These are phyloP conservation scores for Nasturtium officinale DNA, from an alignment of 345 rosid species.

Conservation along the genomic window DNA sequence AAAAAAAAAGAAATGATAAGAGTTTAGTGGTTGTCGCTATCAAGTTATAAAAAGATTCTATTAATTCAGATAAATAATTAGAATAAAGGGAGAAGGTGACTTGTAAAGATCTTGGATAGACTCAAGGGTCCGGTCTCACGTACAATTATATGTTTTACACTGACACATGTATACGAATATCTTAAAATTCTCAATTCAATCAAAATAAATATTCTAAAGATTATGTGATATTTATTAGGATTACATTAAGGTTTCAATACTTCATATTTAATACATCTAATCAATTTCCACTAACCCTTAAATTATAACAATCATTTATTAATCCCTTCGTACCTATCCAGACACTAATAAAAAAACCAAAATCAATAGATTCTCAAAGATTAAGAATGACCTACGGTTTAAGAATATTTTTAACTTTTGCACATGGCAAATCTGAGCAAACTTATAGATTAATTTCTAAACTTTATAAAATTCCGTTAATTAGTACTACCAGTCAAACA, in stretches of 20 bases:
- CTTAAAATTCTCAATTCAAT: slow-evolving; percentile 5
- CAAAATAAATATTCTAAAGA: slow-evolving; percentile 6
- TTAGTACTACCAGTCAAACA: background rate
- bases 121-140: background rate
- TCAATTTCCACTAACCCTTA: background rate
- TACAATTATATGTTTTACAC: slow-evolving; percentile 18
- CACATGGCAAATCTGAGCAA: slow-evolving; percentile 29
- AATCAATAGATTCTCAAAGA: background rate
- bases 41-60: slow-evolving; percentile 18
- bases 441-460: background rate
- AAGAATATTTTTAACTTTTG: slow-evolving; percentile 12
- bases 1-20: background rate
- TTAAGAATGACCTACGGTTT: slow-evolving; percentile 4
- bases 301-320: background rate
- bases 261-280: background rate
- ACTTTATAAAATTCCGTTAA: background rate
- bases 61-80: background rate
- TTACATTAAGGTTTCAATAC: slow-evolving; percentile 5
- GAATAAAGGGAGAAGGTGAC: slow-evolving; percentile 1
- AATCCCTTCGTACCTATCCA: background rate
- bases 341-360: background rate
- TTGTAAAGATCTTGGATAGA: slow-evolving; percentile 36
- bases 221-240: slow-evolving; percentile 17
- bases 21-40: slow-evolving; percentile 21
- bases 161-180: slow-evolving; percentile 28